Evolutionary conservation across 2,329 filamentous ascomycete species (phyloP).

Genomic region (Ophiosphaerella narmari): DNA sequence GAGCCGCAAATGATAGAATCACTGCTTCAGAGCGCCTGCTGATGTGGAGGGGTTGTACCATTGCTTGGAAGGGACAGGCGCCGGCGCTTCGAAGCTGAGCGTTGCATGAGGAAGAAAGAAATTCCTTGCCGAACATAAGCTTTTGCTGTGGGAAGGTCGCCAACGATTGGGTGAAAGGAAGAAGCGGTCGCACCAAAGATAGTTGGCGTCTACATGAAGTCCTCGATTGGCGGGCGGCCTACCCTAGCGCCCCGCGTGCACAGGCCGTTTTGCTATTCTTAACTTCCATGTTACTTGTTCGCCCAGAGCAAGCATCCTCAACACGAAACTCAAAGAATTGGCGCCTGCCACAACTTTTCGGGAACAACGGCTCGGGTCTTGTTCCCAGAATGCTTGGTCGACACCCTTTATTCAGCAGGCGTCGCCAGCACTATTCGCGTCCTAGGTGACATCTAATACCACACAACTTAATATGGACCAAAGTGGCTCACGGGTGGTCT

Average conservation of each 20-base stretch:
- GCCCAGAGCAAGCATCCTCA: slow-evolving; percentile 1
- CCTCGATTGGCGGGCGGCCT: slow-evolving; percentile 22
- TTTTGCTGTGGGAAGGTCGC: slow-evolving; percentile 1
- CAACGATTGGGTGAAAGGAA: slow-evolving; percentile 27
- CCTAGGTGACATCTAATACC: too few species aligned
- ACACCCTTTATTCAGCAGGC: too few species aligned
- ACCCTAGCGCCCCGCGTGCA: slow-evolving; percentile 20
- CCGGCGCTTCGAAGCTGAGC: slow-evolving; percentile 34
- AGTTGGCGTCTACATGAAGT: slow-evolving; percentile 24
- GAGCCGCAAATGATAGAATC: slow-evolving; percentile 27
- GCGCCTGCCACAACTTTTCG: slow-evolving; percentile 3
- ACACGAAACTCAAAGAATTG: slow-evolving; percentile 8
- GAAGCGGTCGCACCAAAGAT: slow-evolving; percentile 21
- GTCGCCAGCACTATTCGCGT: not conserved
- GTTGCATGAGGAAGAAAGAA: slow-evolving; percentile 25
- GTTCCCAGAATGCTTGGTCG: not conserved
- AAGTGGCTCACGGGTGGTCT: not conserved
- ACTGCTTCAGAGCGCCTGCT: slow-evolving; percentile 35
- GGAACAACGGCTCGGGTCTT: not conserved
- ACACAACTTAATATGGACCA: not conserved
- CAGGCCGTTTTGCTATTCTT: slow-evolving; percentile 19
- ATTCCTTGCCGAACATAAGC: slow-evolving; percentile 25
- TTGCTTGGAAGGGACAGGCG: slow-evolving; percentile 23
- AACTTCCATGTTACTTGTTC: slow-evolving; percentile 5
- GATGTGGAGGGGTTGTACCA: slow-evolving; percentile 25